Evolutionary conservation across 306 rosid genomes (phyloP), one percentile per base, ranked within the genome.

Genomic region (Oemleria cerasiformis): DNA sequence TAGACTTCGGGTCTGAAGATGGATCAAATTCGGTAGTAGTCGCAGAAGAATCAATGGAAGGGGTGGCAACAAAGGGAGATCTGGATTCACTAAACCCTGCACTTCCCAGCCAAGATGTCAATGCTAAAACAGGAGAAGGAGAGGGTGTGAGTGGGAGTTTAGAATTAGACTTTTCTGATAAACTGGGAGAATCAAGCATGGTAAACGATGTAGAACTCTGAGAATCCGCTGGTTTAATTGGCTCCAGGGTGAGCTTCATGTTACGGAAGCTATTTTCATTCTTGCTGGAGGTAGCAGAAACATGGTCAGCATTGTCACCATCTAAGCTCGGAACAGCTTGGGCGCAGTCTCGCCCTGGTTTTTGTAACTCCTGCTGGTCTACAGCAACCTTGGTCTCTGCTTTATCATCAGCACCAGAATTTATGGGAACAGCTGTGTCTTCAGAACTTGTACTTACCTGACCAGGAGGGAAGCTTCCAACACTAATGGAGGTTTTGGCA

Each of bases 381-480:
- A 84, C 70, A 76, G 68, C 36, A 36, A 61, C 66, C 56, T 74
- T 77, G 63, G 67, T 70, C 63, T 81, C 90, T 71, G 80, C 65
- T 84, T 79, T 84, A 82, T 82, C 84, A 79, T 84, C 79, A 75
- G 55, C 66, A 55, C 74, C 75, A 70, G 64, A 47, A 76, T 72
- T 86, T 42, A 44, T 82, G 40, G 85, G 81, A 4, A 76, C 77
- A 54, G 75, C 73, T 73, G 61, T 90, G 65, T 92, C 97, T 70
- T 95, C 97, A 73, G 99, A 95, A 79, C 96, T 92, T 67, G 96
- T 75, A 85, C 97, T 92, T 42, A 84, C 86, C 86, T 85, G 96
- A 30, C 79, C 99, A 78, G 77, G 92, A 78, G 96, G 96, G 85
- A 95, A 89, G 89, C 99, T 95, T 76, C 96, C 97, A 71, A 85